phyloP scores from a whole-genome alignment of 2,329 filamentous ascomycete species.

The Tolypocladium amazonense region DNA sequence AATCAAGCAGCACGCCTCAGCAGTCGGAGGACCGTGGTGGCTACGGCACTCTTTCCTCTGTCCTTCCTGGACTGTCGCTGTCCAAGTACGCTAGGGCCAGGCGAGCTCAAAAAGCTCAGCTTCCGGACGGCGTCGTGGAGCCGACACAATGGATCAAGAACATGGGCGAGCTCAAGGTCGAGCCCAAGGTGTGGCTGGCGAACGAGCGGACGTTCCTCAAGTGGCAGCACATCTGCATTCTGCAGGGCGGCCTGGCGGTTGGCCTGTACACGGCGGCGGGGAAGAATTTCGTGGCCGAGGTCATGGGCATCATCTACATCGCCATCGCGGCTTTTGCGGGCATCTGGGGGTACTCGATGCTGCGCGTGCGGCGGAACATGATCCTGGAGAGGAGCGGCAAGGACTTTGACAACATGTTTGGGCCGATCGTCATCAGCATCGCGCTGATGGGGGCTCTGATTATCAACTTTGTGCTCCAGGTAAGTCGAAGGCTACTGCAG shows the following conservation, averaged over 20 bases:
- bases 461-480: constrained; percentile 84
- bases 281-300: constrained; percentile 62
- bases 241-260: constrained; percentile 75
- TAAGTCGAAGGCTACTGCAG: constrained; percentile 25
- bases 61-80: constrained; percentile 75
- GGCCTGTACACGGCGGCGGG: constrained; percentile 84
- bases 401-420: constrained; percentile 84
- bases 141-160: constrained; percentile 91
- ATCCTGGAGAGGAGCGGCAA: constrained; percentile 80
- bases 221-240: constrained; percentile 90
- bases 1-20: constrained; percentile 23
- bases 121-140: constrained; percentile 82
- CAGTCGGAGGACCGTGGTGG: constrained; percentile 19
- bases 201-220: constrained; percentile 98
- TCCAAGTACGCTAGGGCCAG: constrained; percentile 60
- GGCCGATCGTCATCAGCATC: constrained; percentile 72
- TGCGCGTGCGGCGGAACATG: constrained; percentile 63
- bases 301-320: constrained; percentile 76
- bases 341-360: constrained; percentile 78
- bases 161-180: constrained; percentile 78
- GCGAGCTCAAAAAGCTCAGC: constrained; percentile 37
- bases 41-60: constrained; percentile 52
- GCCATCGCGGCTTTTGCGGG: constrained; percentile 73
- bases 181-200: constrained; percentile 97
- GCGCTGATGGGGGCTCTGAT: constrained; percentile 70